Evolutionary conservation across 1,284 basidiomycete species (phyloP).

Genomic region (Earliella scabrosa): DNA sequence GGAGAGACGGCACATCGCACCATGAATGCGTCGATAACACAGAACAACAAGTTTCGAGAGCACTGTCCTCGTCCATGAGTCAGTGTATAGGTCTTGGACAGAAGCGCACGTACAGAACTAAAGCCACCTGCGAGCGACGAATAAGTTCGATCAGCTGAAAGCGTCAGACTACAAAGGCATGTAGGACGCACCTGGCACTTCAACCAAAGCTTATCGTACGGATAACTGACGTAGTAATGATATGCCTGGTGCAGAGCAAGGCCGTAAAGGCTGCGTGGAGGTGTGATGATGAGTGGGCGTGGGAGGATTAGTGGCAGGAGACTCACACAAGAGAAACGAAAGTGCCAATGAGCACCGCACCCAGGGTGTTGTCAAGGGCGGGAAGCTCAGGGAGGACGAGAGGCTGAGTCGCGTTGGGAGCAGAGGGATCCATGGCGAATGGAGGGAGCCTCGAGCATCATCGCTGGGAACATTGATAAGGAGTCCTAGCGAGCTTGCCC

Average conservation of each 20-base stretch:
- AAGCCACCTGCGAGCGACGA: not conserved
- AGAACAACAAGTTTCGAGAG: not conserved
- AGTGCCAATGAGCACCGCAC: not conserved
- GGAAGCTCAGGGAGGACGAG: not conserved
- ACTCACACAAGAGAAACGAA: conserved; percentile 4
- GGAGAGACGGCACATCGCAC: not conserved
- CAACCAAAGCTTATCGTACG: conserved; percentile 2
- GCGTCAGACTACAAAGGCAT: not conserved
- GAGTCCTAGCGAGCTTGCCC: too few relatives aligned
- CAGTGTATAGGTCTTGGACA: not conserved
- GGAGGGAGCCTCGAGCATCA: too few relatives aligned
- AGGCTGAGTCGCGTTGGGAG: not conserved
- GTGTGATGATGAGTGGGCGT: too few relatives aligned
- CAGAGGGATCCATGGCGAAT: not conserved
- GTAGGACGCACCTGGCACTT: conserved; percentile 4
- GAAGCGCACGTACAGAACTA: not conserved
- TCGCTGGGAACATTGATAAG: not conserved
- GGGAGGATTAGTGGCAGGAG: too few relatives aligned
- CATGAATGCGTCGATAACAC: not conserved
- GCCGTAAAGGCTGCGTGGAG: not conserved
- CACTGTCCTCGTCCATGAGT: not conserved
- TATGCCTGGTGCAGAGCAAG: conserved; percentile 4
- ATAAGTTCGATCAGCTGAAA: not conserved
- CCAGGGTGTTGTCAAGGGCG: not conserved
- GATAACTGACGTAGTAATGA: conserved; percentile 4